phyloP scores from a whole-genome alignment of 108 stramenopile species.

The Mayamaea pseudoterrestris region DNA sequence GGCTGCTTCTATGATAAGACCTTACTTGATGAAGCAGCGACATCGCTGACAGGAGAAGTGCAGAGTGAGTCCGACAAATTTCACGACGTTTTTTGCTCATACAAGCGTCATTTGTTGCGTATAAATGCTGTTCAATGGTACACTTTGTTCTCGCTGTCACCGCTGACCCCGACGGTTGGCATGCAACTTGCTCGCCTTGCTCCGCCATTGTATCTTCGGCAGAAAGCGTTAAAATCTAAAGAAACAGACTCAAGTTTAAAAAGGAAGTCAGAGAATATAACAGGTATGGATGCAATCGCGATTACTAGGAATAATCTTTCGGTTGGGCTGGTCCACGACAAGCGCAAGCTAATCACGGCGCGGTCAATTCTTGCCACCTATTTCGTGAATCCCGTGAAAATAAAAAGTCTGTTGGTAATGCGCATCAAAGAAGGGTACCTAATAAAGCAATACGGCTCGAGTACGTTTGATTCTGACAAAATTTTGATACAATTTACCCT shows the following conservation, averaged over 20 bases:
- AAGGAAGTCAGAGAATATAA: too few relatives aligned
- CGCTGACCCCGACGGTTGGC: slow-evolving; percentile 33
- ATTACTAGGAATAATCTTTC: neutral
- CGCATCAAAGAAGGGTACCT: slow-evolving; percentile 68
- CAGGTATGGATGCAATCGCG: neutral
- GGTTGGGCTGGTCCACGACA: neutral
- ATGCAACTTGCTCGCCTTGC: slow-evolving; percentile 15
- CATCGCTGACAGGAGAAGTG: slow-evolving; percentile 29
- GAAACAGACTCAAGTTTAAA: too few relatives aligned
- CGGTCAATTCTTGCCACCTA: slow-evolving; percentile 52
- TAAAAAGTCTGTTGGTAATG: slow-evolving; percentile 55
- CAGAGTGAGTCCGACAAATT: slow-evolving; percentile 11
- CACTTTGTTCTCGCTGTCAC: slow-evolving; percentile 50
- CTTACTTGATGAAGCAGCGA: slow-evolving; percentile 28
- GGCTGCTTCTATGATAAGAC: slow-evolving; percentile 48
- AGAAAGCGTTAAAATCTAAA: slow-evolving; percentile 5
- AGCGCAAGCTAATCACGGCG: neutral
- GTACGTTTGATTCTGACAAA: slow-evolving; percentile 55
- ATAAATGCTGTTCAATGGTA: slow-evolving; percentile 75
- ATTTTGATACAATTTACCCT: slow-evolving; percentile 57
- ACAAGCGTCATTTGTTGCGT: slow-evolving; percentile 35
- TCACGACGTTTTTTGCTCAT: slow-evolving; percentile 32
- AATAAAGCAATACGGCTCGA: slow-evolving; percentile 50
- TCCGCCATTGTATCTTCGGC: slow-evolving; percentile 24
- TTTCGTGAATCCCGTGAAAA: slow-evolving; percentile 47